Evolutionary conservation across 2,329 filamentous ascomycete species (phyloP).

Genomic region (Phialocephala sp.): DNA sequence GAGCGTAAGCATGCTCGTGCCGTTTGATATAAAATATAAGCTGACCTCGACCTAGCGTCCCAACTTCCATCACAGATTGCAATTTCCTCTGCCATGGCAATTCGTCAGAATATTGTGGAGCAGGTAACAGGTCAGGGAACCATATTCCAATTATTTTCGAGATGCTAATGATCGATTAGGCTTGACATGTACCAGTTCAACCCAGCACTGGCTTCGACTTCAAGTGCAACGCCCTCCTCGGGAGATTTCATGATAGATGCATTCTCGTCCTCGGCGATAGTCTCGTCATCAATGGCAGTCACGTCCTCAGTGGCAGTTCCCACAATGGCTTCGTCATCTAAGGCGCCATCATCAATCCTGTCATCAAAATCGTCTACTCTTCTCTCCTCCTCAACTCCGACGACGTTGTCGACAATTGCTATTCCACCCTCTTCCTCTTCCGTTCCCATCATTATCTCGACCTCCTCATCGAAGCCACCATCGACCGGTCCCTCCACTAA

Average conservation of each 20-base stretch:
- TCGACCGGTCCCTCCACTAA: not conserved
- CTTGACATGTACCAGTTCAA: conserved; percentile 9
- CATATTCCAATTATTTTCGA: not conserved
- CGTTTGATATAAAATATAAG: not conserved
- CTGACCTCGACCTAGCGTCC: not conserved
- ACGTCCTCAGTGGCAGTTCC: not conserved
- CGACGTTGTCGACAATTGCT: too few species aligned
- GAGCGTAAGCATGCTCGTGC: conserved; percentile 7
- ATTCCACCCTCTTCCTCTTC: not conserved
- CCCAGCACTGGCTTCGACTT: not conserved
- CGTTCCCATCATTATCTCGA: not conserved
- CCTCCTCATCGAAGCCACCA: not conserved
- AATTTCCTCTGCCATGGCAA: not conserved
- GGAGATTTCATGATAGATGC: too few species aligned
- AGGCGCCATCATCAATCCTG: not conserved
- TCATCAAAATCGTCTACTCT: too few species aligned
- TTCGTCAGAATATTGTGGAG: conserved; percentile 2
- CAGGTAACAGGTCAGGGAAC: not conserved
- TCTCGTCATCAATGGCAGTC: too few species aligned
- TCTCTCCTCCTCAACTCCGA: too few species aligned
- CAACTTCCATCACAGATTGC: not conserved
- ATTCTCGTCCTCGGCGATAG: too few species aligned
- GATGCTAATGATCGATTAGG: not conserved
- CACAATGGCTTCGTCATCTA: not conserved
- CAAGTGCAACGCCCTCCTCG: not conserved